Conservation (phyloP, 495 filamentous ascomycete genomes). For the Massariosphaeria phaeospora region DNA sequence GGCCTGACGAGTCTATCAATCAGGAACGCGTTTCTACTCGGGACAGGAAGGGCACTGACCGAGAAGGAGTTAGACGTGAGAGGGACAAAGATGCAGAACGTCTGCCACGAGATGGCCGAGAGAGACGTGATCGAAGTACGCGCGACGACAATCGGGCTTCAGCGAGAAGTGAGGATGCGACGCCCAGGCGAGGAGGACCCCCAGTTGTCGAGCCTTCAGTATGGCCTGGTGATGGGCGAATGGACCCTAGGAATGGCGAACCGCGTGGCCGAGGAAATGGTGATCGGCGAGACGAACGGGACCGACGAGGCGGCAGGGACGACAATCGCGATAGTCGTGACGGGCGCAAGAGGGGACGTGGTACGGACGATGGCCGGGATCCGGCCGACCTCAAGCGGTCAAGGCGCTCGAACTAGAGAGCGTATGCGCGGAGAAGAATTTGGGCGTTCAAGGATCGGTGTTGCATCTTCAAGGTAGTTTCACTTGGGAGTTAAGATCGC, state of each 20-base stretch:
- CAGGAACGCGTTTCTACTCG: slow-evolving; percentile 5
- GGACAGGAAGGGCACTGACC: slow-evolving; percentile 10
- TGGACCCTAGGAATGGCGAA: neutral
- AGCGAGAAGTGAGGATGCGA: slow-evolving; percentile 2
- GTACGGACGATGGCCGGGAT: slow-evolving; percentile 12
- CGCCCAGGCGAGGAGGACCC: neutral
- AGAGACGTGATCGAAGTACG: slow-evolving; percentile 10
- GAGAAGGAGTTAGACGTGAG: slow-evolving; percentile 20
- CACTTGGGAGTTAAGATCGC: too few relatives aligned
- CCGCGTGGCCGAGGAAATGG: neutral
- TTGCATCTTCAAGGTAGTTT: too few relatives aligned
- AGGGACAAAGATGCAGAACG: slow-evolving; percentile 5
- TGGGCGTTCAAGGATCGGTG: too few relatives aligned
- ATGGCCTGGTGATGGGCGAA: neutral
- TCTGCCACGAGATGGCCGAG: slow-evolving; percentile 9
- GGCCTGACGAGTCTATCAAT: slow-evolving; percentile 3
- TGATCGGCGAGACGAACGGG: slow-evolving; percentile 1
- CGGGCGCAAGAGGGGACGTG: slow-evolving; percentile 26
- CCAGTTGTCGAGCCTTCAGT: neutral
- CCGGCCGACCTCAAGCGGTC: slow-evolving; percentile 18
- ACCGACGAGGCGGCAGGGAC: slow-evolving; percentile 2
- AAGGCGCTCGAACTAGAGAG: slow-evolving; percentile 3
- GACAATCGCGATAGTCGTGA: slow-evolving; percentile 10
- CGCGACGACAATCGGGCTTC: neutral
- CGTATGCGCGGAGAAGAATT: too few relatives aligned